Evolutionary conservation across 2,329 filamentous ascomycete species (phyloP), one percentile per base, ranked within the genome.

Genomic region (Tolypocladium sp.): DNA sequence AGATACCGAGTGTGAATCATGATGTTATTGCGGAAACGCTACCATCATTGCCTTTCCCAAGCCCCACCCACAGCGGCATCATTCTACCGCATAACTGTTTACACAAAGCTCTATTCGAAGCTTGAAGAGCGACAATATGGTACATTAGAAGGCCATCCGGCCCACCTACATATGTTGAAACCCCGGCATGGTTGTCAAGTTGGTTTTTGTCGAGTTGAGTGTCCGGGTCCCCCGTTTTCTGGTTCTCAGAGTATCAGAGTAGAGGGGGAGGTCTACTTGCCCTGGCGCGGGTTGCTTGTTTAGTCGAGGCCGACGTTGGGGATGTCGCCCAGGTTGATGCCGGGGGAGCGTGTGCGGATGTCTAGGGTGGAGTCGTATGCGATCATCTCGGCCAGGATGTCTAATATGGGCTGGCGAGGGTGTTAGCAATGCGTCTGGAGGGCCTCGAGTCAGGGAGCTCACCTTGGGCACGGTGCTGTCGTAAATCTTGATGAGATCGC

Each of bases 401-500:
- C 93, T 68, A 99, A 87, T 68, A 97, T 90, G 63, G 92, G 87
- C 89, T 94, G 64, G 41, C 46, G 25, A 54, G 20, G 57, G 13
- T 58, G 58, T 57, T 52, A 55, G 55, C 35, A 15, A 55, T 13
- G 25, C 30, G 49, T 4, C 30, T 2, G 9, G 10, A 8, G 4
- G 30, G 30, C 20, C 30, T 37, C 22, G 38, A 52, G 44, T 8
- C 13, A 37, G 17, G 54, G 42, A 37, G 55, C 69, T 62, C 68
- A 91, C 92, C 89, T 97, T 97, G 68, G 93, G 89, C 53, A 97
- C 92, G 38, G 94, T 97, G 85, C 96, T 96, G 76, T 99, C 94
- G 77, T 99, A 99, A 75, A 99, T 96, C 69, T 84, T 85, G 74
- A 99, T 97, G 68, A 99, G 81, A 71, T 97, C 94, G 68, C 88